These are phyloP conservation scores for Periglandula ipomoeae DNA, from an alignment of 2,329 filamentous ascomycete genomes.

Conservation along the genomic window DNA sequence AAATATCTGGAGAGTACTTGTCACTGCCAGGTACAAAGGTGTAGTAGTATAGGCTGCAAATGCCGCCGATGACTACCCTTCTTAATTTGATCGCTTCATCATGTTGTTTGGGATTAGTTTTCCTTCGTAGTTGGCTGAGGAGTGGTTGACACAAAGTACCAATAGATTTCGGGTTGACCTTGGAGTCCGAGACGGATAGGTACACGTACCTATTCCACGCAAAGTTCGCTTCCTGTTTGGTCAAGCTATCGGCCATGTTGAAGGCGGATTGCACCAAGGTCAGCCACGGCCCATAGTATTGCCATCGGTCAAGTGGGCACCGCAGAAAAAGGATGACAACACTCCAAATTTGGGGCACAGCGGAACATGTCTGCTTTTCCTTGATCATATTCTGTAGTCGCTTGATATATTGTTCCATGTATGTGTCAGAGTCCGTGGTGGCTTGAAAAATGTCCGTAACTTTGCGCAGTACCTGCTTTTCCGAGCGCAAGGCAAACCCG, in stretches of 20 bases:
- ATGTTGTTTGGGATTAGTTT: conserved; percentile 45
- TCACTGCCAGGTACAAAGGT: conserved; percentile 62
- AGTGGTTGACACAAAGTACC: conserved; percentile 56
- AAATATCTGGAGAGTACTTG: conserved; percentile 56
- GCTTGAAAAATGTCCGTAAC: conserved; percentile 55
- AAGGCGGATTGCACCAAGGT: conserved; percentile 74
- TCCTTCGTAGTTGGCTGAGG: conserved; percentile 57
- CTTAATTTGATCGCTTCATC: conserved; percentile 42
- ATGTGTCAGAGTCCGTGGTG: conserved; percentile 42
- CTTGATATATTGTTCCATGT: conserved; percentile 60
- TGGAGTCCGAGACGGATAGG: conserved; percentile 55
- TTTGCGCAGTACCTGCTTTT: conserved; percentile 56
- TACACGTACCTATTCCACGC: conserved; percentile 84
- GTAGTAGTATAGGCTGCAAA: conserved; percentile 79
- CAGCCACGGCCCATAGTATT: conserved; percentile 66
- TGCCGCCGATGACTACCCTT: conserved; percentile 52
- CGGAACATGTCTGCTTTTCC: conserved; percentile 37
- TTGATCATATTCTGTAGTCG: conserved; percentile 61
- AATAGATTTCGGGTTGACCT: conserved; percentile 33
- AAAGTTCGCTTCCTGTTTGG: conserved; percentile 67
- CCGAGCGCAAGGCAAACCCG: conserved; percentile 58
- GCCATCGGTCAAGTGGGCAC: conserved; percentile 58
- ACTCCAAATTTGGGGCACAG: conserved; percentile 85
- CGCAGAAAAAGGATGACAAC: conserved; percentile 71
- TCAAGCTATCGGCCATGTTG: conserved; percentile 63